These are phyloP conservation scores for Jaenimonas drosophilae DNA, from an alignment of 208 protist species.

Conservation along the genomic window DNA sequence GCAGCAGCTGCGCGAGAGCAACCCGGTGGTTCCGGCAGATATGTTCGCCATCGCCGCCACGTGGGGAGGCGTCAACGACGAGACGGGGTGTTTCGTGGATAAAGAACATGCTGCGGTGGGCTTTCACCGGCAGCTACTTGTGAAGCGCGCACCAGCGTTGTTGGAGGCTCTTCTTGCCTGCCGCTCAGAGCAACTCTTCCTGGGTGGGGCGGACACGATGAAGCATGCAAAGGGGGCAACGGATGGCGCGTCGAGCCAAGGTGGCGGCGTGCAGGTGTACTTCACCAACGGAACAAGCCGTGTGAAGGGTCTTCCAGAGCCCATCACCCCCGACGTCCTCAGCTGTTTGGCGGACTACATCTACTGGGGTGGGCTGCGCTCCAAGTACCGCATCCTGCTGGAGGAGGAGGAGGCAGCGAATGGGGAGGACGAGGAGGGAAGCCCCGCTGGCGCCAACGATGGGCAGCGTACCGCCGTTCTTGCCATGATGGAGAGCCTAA, in stretches of 20 bases:
- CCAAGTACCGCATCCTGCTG: conserved; percentile 32
- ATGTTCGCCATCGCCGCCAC: conserved; percentile 23
- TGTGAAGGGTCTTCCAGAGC: conserved; percentile 36
- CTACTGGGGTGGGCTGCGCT: conserved; percentile 54
- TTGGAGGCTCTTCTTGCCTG: conserved; percentile 39
- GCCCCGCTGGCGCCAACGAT: conserved; percentile 4
- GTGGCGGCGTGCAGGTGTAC: conserved; percentile 17
- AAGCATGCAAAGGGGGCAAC: neutral
- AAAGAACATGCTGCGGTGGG: conserved; percentile 10
- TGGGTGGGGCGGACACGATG: neutral
- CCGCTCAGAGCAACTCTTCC: conserved; percentile 17
- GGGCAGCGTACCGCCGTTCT: conserved; percentile 9
- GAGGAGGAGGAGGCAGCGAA: conserved; percentile 24
- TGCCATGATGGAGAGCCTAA: conserved; percentile 17
- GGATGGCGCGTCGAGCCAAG: neutral
- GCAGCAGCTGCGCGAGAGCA: conserved; percentile 20
- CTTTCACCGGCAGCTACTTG: conserved; percentile 53
- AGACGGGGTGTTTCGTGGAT: conserved; percentile 5
- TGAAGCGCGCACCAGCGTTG: conserved; percentile 61
- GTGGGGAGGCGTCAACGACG: conserved; percentile 14
- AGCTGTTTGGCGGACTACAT: conserved; percentile 51
- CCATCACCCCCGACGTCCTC: conserved; percentile 42
- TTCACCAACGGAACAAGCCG: conserved; percentile 61
- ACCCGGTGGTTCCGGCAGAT: conserved; percentile 18
- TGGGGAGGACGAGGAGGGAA: conserved; percentile 15